phyloP scores from a whole-genome alignment of 495 filamentous ascomycete species.

The Polyplosphaeria fusca region DNA sequence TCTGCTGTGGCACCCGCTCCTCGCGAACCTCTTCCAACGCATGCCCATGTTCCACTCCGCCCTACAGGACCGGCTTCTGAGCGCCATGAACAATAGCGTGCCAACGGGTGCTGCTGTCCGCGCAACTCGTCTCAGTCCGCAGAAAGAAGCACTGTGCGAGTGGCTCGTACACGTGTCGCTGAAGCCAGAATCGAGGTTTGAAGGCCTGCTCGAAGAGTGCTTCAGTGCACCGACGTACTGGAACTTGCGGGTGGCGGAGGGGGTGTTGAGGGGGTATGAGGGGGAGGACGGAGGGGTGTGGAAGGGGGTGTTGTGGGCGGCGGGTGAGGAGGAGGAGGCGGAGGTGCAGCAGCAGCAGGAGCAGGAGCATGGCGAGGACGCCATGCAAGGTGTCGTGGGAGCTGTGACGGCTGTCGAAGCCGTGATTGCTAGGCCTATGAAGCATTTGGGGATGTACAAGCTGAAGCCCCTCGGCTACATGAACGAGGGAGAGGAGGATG shows the following conservation, averaged over 20 bases:
- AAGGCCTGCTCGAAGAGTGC: neutral
- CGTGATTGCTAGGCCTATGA: no score
- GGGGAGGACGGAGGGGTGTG: neutral
- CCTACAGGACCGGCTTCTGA: neutral
- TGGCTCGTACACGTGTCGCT: conserved; percentile 36
- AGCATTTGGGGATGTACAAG: conserved; percentile 15
- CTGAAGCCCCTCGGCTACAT: neutral
- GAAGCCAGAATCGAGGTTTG: conserved; percentile 2
- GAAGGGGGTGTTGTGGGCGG: conserved; percentile 7
- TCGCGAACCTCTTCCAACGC: conserved; percentile 12
- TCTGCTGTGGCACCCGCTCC: conserved; percentile 37
- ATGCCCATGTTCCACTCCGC: conserved; percentile 3
- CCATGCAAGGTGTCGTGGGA: no score
- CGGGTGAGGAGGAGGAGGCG: neutral
- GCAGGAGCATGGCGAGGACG: no score
- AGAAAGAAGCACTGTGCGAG: conserved; percentile 28
- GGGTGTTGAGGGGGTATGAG: neutral
- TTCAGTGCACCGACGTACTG: conserved; percentile 11
- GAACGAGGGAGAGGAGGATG: neutral
- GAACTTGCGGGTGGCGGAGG: conserved; percentile 12
- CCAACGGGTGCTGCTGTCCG: no score
- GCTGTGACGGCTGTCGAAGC: no score
- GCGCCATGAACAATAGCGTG: neutral
- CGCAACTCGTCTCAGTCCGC: conserved; percentile 12
- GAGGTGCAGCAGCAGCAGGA: neutral